Conservation (phyloP, 2,329 filamentous ascomycete species). For the Penicillium fuscoglaucum region DNA sequence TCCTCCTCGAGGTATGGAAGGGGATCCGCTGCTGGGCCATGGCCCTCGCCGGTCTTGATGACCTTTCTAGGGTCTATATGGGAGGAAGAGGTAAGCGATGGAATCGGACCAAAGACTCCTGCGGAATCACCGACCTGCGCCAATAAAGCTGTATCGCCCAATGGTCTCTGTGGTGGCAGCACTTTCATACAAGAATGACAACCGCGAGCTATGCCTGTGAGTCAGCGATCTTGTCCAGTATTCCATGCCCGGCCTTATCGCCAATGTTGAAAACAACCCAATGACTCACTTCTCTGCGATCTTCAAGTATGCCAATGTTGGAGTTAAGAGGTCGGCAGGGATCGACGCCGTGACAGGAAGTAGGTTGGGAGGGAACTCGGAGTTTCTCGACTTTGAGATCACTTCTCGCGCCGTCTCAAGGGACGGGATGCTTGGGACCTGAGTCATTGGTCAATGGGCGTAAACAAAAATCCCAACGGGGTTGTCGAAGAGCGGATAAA, state of each 20-base stretch:
- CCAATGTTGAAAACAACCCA: not conserved
- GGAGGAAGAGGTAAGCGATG: constrained; percentile 12
- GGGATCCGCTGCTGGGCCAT: constrained; percentile 81
- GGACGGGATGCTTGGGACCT: constrained; percentile 59
- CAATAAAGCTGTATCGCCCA: constrained; percentile 93
- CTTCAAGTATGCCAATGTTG: constrained; percentile 93
- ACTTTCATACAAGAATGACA: constrained; percentile 94
- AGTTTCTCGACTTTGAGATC: constrained; percentile 52
- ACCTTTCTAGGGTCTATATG: constrained; percentile 66
- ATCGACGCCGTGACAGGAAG: constrained; percentile 82
- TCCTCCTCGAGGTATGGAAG: constrained; percentile 79
- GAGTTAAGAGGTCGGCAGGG: constrained; percentile 88
- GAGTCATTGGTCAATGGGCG: constrained; percentile 19
- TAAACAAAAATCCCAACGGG: constrained; percentile 9
- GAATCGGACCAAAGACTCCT: not conserved
- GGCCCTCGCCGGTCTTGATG: constrained; percentile 81
- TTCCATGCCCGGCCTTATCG: constrained; percentile 4
- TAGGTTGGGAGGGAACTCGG: constrained; percentile 68
- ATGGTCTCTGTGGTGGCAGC: constrained; percentile 89
- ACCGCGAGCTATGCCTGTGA: constrained; percentile 56
- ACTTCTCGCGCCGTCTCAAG: constrained; percentile 61
- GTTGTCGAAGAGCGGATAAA: not conserved
- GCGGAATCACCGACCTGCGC: constrained; percentile 58
- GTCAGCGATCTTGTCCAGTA: constrained; percentile 16
- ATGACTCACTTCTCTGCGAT: constrained; percentile 68